phyloP scores from a whole-genome alignment of 129 eudicot species.

The Escallonia herrerae region DNA sequence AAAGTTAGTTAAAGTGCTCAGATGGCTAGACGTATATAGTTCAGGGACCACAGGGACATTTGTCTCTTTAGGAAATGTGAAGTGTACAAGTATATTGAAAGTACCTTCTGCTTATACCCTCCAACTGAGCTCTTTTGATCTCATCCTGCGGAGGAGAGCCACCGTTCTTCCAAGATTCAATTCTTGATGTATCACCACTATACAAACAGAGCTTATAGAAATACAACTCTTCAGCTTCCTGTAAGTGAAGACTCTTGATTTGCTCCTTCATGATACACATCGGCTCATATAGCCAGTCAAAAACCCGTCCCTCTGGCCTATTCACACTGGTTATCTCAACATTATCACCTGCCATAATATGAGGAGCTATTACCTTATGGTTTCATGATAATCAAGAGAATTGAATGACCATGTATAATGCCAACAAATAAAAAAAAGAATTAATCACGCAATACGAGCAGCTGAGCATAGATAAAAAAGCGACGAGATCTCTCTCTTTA shows the following conservation, averaged over 20 bases:
- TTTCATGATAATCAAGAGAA: too few species aligned
- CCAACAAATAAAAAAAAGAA: too few species aligned
- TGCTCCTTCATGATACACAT: slow-evolving; percentile 29
- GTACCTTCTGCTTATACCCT: slow-evolving; percentile 28
- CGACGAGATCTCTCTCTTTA: too few species aligned
- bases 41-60: too few species aligned
- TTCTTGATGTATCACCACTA: slow-evolving; percentile 11
- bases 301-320: slow-evolving; percentile 29
- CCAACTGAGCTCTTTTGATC: slow-evolving; percentile 24
- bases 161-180: slow-evolving; percentile 23
- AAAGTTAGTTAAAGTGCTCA: too few species aligned
- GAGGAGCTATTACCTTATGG: neutral
- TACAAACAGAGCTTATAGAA: slow-evolving; percentile 20
- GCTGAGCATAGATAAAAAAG: too few species aligned
- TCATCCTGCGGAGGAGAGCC: slow-evolving; percentile 23
- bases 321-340: slow-evolving; percentile 24
- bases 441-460: too few species aligned
- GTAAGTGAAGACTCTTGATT: slow-evolving; percentile 13
- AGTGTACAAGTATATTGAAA: neutral
- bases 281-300: slow-evolving; percentile 31
- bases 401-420: too few species aligned
- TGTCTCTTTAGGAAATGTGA: too few species aligned
- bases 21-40: too few species aligned
- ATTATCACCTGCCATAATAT: slow-evolving; percentile 14
- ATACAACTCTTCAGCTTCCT: slow-evolving; percentile 24